phyloP scores from a whole-genome alignment of 495 filamentous ascomycete species.

The Cenococcum geophilum region DNA sequence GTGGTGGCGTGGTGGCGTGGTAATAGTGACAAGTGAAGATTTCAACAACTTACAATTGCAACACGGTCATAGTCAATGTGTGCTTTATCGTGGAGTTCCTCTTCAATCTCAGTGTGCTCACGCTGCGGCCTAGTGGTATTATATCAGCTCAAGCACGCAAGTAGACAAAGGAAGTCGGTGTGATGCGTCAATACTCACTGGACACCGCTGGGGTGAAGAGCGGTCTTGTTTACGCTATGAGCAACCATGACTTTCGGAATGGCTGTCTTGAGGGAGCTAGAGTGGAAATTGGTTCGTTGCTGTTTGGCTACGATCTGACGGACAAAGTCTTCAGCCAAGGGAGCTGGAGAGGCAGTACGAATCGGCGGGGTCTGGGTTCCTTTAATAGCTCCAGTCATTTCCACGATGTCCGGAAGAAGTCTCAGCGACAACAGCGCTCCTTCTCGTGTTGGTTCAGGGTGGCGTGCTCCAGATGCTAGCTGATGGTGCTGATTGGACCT shows the following conservation, averaged over 20 bases:
- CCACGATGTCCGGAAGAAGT: conserved; percentile 18
- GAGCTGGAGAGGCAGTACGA: conserved; percentile 46
- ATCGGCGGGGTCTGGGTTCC: conserved; percentile 40
- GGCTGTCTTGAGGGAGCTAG: conserved; percentile 50
- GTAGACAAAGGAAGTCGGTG: conserved; percentile 17
- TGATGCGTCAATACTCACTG: conserved; percentile 53
- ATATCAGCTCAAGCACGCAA: conserved; percentile 11
- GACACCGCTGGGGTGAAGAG: conserved; percentile 85
- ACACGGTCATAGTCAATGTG: conserved; percentile 99
- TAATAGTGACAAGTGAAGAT: too few relatives aligned
- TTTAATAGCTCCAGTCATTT: conserved; percentile 29
- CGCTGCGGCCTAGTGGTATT: conserved; percentile 56
- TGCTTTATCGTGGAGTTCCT: conserved; percentile 95
- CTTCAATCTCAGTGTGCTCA: conserved; percentile 93
- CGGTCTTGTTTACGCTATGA: conserved; percentile 79
- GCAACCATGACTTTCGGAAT: conserved; percentile 61
- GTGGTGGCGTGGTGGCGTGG: too few relatives aligned
- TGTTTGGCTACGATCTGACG: conserved; percentile 56
- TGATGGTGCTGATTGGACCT: background rate
- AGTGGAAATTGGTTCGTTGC: conserved; percentile 59
- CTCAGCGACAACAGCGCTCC: conserved; percentile 9
- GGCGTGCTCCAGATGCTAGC: background rate
- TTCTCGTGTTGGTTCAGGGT: background rate
- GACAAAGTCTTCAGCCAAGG: conserved; percentile 52
- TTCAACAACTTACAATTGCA: conserved; percentile 65